Base-by-base conservation (phyloP, 129 eudicot species). In the Rutidosis leptorrhynchoides region DNA sequence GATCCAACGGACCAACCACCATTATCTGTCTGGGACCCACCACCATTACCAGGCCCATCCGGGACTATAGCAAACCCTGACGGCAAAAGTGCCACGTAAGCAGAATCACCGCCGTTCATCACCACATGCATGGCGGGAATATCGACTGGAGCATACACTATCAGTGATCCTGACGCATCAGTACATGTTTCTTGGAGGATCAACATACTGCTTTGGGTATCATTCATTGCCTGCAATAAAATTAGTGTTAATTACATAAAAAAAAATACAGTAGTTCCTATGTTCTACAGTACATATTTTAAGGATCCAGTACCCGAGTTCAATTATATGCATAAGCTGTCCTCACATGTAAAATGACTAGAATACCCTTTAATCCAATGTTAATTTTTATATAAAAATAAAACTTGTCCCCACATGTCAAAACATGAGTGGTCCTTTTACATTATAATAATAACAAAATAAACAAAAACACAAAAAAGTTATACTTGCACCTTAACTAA, bases 81-180 rank as follows among this genome's bases (percentile, higher is more conserved):
- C 10, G 99, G 99, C 11, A 93, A 74, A 22, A 93, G 80, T 6
- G 99, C 96, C 75, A 93, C 96, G 63, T 93, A 93, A 40, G 99
- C 89, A 0, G 99, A 89, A 69, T 93, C 99, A 25, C 96, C 99
- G 27, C 99, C 99, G 64, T 86, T 86, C 99, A 93, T 93, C 65
- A 89, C 99, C 71, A 84, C 89, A 45, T 93, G 95, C 96, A 89
- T 93, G 6, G 99, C 99, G 11, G 99, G 99, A 55, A 93, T 84
- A 66, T 93, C 99, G 9, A 93, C 96, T 16, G 99, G 99, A 49
- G 96, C 96, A 75, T 93, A 93, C 69, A 89, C 96, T 21, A 89
- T 96, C 51, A 93, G 77, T 67, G 99, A 84, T n/a, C 96, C 99
- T 7, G 96, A 79, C 1, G 95, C 91, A 73, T 93, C 99, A 6